Evolutionary conservation across 2,329 filamentous ascomycete species (phyloP).

Genomic region (Trichoderma sp.): DNA sequence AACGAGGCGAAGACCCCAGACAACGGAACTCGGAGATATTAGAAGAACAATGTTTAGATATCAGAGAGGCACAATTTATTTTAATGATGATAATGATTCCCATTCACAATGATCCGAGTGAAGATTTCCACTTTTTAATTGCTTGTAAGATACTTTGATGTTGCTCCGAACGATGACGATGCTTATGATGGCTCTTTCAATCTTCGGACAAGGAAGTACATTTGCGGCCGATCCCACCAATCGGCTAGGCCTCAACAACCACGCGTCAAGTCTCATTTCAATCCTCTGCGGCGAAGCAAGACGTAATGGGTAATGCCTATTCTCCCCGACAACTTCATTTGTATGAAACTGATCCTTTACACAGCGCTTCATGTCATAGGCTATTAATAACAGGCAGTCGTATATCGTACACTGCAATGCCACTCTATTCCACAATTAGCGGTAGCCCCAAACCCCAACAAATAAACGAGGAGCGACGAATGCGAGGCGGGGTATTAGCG

Average conservation of each 20-base stretch:
- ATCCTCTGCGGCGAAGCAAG: not conserved
- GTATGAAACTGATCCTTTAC: not conserved
- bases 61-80: not conserved
- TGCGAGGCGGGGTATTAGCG: not conserved
- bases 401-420: not conserved
- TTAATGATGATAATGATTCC: not conserved
- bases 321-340: not conserved
- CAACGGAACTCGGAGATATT: conserved; percentile 34
- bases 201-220: not conserved
- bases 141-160: not conserved
- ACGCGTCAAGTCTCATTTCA: not conserved
- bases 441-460: not conserved
- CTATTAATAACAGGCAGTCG: not conserved
- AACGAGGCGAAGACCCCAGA: conserved; percentile 42
- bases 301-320: not conserved
- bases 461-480: not conserved
- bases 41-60: not conserved
- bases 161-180: not conserved
- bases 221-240: not conserved
- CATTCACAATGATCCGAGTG: not conserved
- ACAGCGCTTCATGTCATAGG: not conserved
- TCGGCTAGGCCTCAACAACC: not conserved
- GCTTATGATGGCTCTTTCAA: not conserved
- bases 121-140: not conserved
- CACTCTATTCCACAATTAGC: not conserved